Percentiles rank a stretch among this genome's conserved stretches.
These are phyloP conservation scores for Leptodontidium sp. DNA, from an alignment of 2,329 filamentous ascomycete species.

Conservation along the genomic window DNA sequence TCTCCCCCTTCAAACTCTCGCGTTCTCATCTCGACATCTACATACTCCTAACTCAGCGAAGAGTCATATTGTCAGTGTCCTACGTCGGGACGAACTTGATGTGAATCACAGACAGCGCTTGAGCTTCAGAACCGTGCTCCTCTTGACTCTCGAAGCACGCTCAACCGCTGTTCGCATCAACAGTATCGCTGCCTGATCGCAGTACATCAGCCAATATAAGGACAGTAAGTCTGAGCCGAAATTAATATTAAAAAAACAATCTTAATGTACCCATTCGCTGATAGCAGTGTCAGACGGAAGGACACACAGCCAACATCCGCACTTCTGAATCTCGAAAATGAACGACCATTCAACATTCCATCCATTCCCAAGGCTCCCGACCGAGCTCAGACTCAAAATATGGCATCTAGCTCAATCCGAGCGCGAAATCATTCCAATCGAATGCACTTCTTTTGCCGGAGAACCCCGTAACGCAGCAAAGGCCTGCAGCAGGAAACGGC, in stretches of 20 bases:
- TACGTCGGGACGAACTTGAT: not conserved
- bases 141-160: too few species aligned
- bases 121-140: too few species aligned
- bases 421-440: not conserved
- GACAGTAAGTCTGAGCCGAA: too few species aligned
- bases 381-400: not conserved
- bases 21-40: not conserved
- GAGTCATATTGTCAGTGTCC: too few species aligned
- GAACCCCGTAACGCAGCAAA: not conserved
- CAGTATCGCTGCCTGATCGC: too few species aligned
- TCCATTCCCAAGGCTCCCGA: not conserved
- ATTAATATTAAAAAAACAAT: not conserved
- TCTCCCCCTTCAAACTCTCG: not conserved
- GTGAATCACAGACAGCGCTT: not conserved
- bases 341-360: not conserved
- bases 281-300: not conserved
- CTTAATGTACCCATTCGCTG: not conserved
- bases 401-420: not conserved
- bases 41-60: not conserved
- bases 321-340: too few species aligned
- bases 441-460: not conserved
- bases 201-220: too few species aligned
- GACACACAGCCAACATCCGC: too few species aligned
- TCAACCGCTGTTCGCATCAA: too few species aligned
- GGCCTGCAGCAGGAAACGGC: too few species aligned